A percentile compares a stretch with the other conserved stretches of the same genome.
Evolutionary conservation across 495 filamentous ascomycete genomes (phyloP).

Genomic region (Podospora fimiseda): DNA sequence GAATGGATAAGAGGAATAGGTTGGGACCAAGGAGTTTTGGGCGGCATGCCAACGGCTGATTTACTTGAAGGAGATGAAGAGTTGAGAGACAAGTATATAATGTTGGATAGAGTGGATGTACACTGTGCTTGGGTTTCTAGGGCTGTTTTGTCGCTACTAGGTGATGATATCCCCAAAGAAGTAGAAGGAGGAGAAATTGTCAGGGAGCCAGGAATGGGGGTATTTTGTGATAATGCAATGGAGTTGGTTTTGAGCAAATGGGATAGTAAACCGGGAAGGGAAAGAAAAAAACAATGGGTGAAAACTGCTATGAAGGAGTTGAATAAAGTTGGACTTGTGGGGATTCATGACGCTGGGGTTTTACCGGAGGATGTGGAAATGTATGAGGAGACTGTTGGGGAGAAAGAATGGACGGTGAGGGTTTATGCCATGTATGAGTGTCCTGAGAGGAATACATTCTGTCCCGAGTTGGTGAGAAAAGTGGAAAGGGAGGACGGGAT

Average conservation of each 20-base stretch:
- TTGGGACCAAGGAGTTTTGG: slow-evolving; percentile 59
- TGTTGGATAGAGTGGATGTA: slow-evolving; percentile 61
- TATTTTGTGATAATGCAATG: slow-evolving; percentile 67
- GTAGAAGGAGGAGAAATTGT: slow-evolving; percentile 55
- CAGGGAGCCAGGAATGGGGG: slow-evolving; percentile 50
- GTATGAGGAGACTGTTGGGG: slow-evolving; percentile 40
- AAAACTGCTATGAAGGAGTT: slow-evolving; percentile 50
- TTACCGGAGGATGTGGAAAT: slow-evolving; percentile 44
- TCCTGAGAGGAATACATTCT: slow-evolving; percentile 52
- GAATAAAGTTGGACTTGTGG: slow-evolving; percentile 55
- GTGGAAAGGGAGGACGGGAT: slow-evolving; percentile 35
- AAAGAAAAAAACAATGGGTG: slow-evolving; percentile 43
- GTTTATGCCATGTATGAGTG: slow-evolving; percentile 63
- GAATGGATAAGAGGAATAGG: slow-evolving; percentile 58
- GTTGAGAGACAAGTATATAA: slow-evolving; percentile 51
- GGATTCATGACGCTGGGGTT: slow-evolving; percentile 57
- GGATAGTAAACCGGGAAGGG: slow-evolving; percentile 45
- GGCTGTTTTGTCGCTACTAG: slow-evolving; percentile 50
- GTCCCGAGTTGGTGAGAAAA: slow-evolving; percentile 39
- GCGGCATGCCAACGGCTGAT: slow-evolving; percentile 54
- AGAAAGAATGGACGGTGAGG: slow-evolving; percentile 47
- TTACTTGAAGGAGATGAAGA: slow-evolving; percentile 46
- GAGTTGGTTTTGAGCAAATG: slow-evolving; percentile 49
- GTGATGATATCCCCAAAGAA: slow-evolving; percentile 42
- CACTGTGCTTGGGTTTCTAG: slow-evolving; percentile 61